phyloP scores from a whole-genome alignment of 2,329 filamentous ascomycete species.

The Monilinia vaccinii-corymbosi region DNA sequence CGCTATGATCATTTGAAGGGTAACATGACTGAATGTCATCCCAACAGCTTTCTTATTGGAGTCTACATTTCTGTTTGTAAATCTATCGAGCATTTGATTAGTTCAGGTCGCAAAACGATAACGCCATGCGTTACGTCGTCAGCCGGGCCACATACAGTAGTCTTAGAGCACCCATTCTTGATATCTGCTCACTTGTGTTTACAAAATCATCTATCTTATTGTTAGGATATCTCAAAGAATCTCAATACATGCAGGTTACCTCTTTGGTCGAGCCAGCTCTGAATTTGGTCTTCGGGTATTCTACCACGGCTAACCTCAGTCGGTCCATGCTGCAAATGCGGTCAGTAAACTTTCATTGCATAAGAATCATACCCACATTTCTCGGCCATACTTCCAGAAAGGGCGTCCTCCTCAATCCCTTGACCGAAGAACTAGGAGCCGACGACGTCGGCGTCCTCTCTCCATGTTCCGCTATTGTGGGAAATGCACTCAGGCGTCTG shows the following conservation, averaged over 20 bases:
- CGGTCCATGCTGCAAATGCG: background rate
- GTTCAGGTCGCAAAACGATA: background rate
- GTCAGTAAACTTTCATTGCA: too few species aligned
- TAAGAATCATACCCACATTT: background rate
- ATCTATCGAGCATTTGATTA: background rate
- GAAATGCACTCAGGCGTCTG: conserved; percentile 3
- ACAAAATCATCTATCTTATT: background rate
- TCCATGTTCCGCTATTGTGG: background rate
- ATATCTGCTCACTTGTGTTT: background rate
- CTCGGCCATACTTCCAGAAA: conserved; percentile 3
- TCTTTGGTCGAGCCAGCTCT: background rate
- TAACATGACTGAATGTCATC: background rate
- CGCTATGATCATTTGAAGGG: background rate
- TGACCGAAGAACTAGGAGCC: background rate
- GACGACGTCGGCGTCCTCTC: background rate
- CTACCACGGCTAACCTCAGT: background rate
- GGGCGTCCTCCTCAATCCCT: background rate
- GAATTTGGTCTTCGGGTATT: background rate
- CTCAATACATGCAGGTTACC: background rate
- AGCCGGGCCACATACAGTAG: background rate
- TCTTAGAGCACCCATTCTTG: background rate
- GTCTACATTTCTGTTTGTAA: background rate
- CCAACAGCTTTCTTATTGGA: background rate
- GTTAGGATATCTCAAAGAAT: background rate
- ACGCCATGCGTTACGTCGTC: background rate